Conservation (phyloP, 371 early-diverging fungal genomes). For the Circinella minor region DNA sequence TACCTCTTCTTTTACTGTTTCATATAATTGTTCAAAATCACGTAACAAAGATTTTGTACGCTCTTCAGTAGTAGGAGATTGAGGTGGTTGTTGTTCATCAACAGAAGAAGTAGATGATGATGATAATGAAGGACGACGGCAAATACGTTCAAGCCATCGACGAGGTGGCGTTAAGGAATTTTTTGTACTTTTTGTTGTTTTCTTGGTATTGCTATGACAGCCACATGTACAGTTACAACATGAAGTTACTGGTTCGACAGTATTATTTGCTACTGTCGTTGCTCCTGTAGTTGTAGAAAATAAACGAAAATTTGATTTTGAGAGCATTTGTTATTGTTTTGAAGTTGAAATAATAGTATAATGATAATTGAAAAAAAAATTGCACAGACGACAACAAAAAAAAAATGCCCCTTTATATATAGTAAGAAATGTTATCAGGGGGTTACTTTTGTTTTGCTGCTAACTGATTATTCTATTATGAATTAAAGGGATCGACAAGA, state of each 20-base stretch:
- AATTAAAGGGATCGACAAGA: conserved; percentile 2
- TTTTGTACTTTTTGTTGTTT: not conserved
- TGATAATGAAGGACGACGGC: conserved; percentile 7
- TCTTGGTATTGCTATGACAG: not conserved
- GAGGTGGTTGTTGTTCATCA: not conserved
- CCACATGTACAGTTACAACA: not conserved
- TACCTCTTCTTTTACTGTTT: conserved; percentile 15
- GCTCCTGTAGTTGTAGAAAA: not conserved
- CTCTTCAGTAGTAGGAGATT: not conserved
- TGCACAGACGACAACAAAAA: too few species aligned
- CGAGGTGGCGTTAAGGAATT: conserved; percentile 9
- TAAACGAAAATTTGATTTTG: conserved; percentile 1
- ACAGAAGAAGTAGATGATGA: not conserved
- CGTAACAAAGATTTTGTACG: not conserved
- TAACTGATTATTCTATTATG: not conserved
- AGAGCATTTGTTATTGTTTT: not conserved
- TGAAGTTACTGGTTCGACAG: not conserved
- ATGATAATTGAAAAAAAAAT: not conserved
- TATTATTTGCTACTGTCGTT: not conserved
- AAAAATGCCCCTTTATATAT: not conserved
- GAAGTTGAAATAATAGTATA: not conserved
- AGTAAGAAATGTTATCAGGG: not conserved
- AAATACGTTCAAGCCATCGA: conserved; percentile 12
- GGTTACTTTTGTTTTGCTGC: not conserved
- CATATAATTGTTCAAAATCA: conserved; percentile 8